A percentile compares a stretch with the other conserved stretches of the same genome.
Evolutionary conservation across 2,329 filamentous ascomycete species (phyloP).

Genomic region (Pezicula neosporulosa): DNA sequence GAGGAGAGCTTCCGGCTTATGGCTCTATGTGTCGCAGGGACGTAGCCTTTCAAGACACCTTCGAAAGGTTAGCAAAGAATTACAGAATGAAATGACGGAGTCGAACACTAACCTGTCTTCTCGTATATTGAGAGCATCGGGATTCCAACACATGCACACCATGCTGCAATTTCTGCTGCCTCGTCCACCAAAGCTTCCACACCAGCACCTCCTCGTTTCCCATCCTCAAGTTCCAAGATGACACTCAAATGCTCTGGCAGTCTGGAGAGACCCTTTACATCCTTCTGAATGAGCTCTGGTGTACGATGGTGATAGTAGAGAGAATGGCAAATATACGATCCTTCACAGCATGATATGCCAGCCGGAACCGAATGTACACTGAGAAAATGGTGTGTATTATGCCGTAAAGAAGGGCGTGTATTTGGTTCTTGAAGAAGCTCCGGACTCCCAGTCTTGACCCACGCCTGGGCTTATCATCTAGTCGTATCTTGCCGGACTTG

Average conservation of each 20-base stretch:
- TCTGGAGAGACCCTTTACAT: slow-evolving; percentile 71
- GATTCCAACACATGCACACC: slow-evolving; percentile 89
- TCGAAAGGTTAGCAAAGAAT: slow-evolving; percentile 11
- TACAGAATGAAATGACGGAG: background rate
- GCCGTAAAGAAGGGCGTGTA: slow-evolving; percentile 65
- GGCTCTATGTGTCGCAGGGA: slow-evolving; percentile 77
- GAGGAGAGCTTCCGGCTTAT: slow-evolving; percentile 76
- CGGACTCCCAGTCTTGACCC: slow-evolving; percentile 50
- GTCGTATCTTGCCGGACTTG: slow-evolving; percentile 17
- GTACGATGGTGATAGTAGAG: slow-evolving; percentile 94
- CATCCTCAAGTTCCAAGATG: slow-evolving; percentile 71
- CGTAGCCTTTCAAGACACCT: slow-evolving; percentile 88
- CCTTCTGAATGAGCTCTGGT: slow-evolving; percentile 85
- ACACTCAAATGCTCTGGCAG: slow-evolving; percentile 86
- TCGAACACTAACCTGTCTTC: slow-evolving; percentile 65
- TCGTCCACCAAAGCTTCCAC: slow-evolving; percentile 85
- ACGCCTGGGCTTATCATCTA: slow-evolving; percentile 21
- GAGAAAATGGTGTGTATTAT: slow-evolving; percentile 80
- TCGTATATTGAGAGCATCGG: slow-evolving; percentile 89
- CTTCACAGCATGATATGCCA: slow-evolving; percentile 73
- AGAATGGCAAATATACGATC: slow-evolving; percentile 78
- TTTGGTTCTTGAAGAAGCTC: slow-evolving; percentile 56
- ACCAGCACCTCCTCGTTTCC: slow-evolving; percentile 66
- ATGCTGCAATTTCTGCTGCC: slow-evolving; percentile 86
- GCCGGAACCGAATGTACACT: slow-evolving; percentile 78